Evolutionary conservation across 768 basidiomycete species (phyloP).

Genomic region (Psilocybe cyanescens): DNA sequence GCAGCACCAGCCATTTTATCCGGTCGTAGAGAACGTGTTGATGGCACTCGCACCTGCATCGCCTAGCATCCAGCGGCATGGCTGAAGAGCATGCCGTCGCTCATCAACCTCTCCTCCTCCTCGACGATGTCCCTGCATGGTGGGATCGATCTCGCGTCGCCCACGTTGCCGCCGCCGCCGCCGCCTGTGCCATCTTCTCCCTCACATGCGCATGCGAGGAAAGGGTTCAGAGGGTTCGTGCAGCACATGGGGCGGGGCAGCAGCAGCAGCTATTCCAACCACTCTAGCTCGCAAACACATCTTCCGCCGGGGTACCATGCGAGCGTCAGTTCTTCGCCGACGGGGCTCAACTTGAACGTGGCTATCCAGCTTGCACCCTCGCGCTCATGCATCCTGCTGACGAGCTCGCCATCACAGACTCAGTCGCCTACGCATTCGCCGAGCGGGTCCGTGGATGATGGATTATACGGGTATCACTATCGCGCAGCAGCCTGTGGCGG

Average conservation of each 20-base stretch:
- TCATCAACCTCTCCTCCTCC: constrained; percentile 12
- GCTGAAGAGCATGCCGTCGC: constrained; percentile 25
- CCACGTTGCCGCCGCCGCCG: background rate
- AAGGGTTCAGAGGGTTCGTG: constrained; percentile 24
- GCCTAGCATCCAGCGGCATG: constrained; percentile 5
- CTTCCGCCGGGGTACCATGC: background rate
- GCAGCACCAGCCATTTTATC: background rate
- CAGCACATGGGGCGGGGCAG: constrained; percentile 24
- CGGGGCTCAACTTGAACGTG: background rate
- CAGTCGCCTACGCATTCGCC: background rate
- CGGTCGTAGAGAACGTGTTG: too few relatives aligned
- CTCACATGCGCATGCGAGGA: background rate
- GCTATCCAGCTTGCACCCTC: background rate
- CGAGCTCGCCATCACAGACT: background rate
- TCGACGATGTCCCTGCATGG: background rate
- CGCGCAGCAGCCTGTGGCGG: background rate
- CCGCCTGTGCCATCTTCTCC: background rate
- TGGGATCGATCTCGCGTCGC: background rate
- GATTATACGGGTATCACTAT: background rate
- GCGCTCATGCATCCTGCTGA: background rate
- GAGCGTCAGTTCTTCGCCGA: background rate
- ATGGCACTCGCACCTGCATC: background rate
- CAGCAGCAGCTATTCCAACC: background rate
- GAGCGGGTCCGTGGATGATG: background rate
- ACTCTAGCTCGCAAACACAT: constrained; percentile 6